Conservation (phyloP, 2,329 filamentous ascomycete genomes). For the Apiospora arundinis region DNA sequence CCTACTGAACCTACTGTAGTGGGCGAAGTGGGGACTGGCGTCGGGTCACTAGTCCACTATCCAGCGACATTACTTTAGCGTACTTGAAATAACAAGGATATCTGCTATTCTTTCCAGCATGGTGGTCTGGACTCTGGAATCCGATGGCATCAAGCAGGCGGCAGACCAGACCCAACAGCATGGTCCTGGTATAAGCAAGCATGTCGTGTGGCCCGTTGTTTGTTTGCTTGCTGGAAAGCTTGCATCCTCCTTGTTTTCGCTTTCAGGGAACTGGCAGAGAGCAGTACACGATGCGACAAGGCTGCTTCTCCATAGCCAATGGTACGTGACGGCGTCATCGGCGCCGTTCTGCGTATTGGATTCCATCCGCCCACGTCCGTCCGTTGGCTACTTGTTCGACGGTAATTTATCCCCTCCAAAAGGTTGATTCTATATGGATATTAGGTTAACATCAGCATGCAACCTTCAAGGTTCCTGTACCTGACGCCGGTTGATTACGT, state of each 20-base stretch:
- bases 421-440: background rate
- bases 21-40: background rate
- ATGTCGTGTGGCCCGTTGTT: background rate
- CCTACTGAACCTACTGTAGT: background rate
- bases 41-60: background rate
- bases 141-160: background rate
- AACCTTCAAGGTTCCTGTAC: background rate
- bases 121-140: background rate
- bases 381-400: background rate
- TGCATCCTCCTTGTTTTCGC: background rate
- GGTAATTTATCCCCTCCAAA: background rate
- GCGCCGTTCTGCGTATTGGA: background rate
- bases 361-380: background rate
- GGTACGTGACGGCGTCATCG: conserved; percentile 8
- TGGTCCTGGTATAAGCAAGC: conserved; percentile 12
- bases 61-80: conserved; percentile 2
- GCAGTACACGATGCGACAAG: background rate
- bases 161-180: conserved; percentile 2
- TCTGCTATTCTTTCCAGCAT: background rate
- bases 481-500: conserved; percentile 1
- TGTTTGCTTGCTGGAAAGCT: background rate
- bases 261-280: no score
- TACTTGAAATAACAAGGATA: background rate
- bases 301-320: background rate
- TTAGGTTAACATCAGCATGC: conserved; percentile 5